These are phyloP conservation scores for Penicillium palitans DNA, from an alignment of 2,329 filamentous ascomycete species.

Conservation along the genomic window DNA sequence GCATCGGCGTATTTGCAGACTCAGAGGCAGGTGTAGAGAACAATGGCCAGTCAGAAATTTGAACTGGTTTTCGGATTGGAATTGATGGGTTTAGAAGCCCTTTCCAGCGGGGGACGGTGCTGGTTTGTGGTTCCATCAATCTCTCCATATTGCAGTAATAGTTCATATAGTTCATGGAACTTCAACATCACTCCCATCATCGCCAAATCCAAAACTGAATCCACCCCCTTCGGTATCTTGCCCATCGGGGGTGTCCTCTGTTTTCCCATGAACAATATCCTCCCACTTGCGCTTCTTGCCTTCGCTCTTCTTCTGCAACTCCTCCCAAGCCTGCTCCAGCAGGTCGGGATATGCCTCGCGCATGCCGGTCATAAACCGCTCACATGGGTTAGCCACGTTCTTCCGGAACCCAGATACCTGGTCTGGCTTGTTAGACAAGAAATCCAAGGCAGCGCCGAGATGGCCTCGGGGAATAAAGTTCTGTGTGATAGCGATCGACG, in stretches of 20 bases:
- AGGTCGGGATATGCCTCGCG: slow-evolving; percentile 63
- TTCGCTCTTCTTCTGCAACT: slow-evolving; percentile 62
- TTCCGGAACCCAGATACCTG: slow-evolving; percentile 84
- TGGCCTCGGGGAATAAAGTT: slow-evolving; percentile 85
- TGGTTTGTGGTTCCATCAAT: not conserved
- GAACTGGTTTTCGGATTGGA: not conserved
- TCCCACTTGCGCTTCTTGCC: slow-evolving; percentile 86
- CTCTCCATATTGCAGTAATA: not conserved
- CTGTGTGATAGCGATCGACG: slow-evolving; percentile 85
- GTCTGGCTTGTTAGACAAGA: slow-evolving; percentile 76
- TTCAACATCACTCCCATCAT: slow-evolving; percentile 56
- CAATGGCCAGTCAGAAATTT: not conserved
- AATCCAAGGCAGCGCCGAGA: slow-evolving; percentile 72
- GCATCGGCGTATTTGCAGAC: not conserved
- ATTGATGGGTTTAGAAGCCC: not conserved
- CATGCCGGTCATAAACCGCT: slow-evolving; percentile 71
- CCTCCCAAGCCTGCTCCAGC: slow-evolving; percentile 63
- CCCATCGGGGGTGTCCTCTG: slow-evolving; percentile 34
- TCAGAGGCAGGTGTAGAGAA: not conserved
- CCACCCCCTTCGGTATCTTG: slow-evolving; percentile 44
- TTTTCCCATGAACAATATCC: slow-evolving; percentile 63
- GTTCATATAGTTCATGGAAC: slow-evolving; percentile 44
- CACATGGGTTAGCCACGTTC: slow-evolving; percentile 69
- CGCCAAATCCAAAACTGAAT: slow-evolving; percentile 67
- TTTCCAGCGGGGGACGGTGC: not conserved